phyloP scores from a whole-genome alignment of 768 basidiomycete species.

The Suillus fuscotomentosus region DNA sequence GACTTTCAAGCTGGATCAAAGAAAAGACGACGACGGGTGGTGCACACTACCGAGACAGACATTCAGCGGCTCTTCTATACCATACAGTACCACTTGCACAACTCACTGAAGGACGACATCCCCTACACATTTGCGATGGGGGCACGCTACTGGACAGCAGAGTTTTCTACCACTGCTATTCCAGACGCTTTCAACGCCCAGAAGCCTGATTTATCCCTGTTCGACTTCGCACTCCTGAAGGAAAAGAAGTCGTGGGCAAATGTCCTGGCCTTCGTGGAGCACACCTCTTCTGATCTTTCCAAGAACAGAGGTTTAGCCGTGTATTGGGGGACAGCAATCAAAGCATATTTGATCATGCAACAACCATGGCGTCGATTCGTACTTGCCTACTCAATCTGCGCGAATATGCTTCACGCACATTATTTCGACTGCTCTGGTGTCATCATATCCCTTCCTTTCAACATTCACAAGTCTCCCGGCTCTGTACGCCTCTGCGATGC shows the following conservation, averaged over 20 bases:
- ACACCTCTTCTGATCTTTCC: neutral
- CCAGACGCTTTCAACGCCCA: neutral
- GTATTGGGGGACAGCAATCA: neutral
- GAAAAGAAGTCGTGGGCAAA: neutral
- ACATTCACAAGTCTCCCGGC: neutral
- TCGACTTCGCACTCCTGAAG: neutral
- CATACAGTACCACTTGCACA: neutral
- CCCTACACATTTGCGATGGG: neutral
- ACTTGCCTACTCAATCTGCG: neutral
- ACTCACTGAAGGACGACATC: neutral
- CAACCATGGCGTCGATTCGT: neutral
- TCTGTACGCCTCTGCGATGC: neutral
- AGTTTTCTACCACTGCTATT: neutral
- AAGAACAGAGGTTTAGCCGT: neutral
- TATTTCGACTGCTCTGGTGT: neutral
- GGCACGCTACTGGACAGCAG: neutral
- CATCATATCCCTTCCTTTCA: neutral
- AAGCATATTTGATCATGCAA: neutral
- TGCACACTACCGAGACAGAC: neutral
- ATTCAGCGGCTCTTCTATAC: neutral
- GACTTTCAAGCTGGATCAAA: neutral
- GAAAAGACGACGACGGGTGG: neutral
- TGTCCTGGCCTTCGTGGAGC: neutral
- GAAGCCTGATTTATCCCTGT: neutral
- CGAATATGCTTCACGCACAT: neutral